Percentiles rank a stretch among this genome's conserved stretches.
phyloP scores from a whole-genome alignment of 148 eudicot species.

The Amaranthus hypochondriacus region DNA sequence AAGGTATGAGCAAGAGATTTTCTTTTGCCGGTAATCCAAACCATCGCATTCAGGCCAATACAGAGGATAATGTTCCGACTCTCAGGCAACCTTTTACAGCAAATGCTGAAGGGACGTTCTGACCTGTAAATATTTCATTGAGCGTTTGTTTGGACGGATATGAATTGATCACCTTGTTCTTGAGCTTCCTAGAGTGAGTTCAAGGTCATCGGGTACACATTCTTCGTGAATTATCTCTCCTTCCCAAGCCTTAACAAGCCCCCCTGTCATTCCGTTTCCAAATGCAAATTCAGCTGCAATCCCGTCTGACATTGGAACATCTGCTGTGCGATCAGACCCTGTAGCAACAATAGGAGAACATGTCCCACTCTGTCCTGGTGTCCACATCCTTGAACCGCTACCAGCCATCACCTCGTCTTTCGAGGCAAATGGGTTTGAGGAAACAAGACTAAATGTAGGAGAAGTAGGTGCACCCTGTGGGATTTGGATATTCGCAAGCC shows the following conservation, averaged over 20 bases:
- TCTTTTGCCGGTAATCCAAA: neutral
- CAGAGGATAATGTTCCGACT: neutral
- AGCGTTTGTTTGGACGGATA: neutral
- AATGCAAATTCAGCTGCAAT: constrained; percentile 92
- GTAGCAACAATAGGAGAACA: constrained; percentile 79
- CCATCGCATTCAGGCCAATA: constrained; percentile 3
- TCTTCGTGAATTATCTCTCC: constrained; percentile 95
- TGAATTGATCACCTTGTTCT: constrained; percentile 39
- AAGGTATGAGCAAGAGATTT: neutral
- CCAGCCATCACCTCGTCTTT: constrained; percentile 52
- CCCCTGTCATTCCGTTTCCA: constrained; percentile 47
- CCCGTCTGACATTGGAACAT: constrained; percentile 77
- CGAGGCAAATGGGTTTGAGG: constrained; percentile 68
- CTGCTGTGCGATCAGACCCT: constrained; percentile 59
- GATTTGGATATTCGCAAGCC: constrained; percentile 64
- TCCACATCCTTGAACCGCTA: constrained; percentile 85
- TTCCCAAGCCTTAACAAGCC: constrained; percentile 89
- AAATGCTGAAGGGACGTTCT: neutral
- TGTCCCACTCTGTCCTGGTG: constrained; percentile 93
- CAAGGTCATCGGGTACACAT: constrained; percentile 93
- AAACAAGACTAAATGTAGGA: constrained; percentile 84
- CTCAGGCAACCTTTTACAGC: neutral
- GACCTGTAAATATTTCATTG: neutral
- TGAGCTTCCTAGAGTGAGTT: constrained; percentile 81
- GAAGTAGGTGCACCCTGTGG: constrained; percentile 70